Evolutionary conservation across 176 grass and related monocot genomes (phyloP).

Genomic region (Bromus sterilis): DNA sequence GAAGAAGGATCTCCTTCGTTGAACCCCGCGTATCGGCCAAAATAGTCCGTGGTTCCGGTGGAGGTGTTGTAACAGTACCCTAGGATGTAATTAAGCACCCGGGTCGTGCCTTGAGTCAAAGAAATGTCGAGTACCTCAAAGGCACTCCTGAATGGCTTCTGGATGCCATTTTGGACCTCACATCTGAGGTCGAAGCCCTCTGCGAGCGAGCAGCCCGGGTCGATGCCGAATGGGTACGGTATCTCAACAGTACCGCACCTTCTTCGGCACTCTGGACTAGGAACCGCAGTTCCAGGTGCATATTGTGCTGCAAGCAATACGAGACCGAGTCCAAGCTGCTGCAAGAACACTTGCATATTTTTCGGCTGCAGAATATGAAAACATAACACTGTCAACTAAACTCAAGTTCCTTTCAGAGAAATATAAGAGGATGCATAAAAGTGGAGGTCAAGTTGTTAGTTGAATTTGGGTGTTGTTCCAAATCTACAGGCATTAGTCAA

Average conservation of each 20-base stretch:
- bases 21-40: fast-evolving
- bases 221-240: slow-evolving; percentile 42
- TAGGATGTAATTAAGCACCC: not conserved
- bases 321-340: not conserved
- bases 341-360: not conserved
- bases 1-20: not conserved
- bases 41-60: not conserved
- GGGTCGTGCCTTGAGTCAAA: not conserved
- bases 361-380: not conserved
- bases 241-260: slow-evolving; percentile 29
- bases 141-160: not conserved
- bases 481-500: not conserved
- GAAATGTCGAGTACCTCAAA: slow-evolving; percentile 9
- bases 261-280: not conserved
- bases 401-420: not conserved
- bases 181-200: not conserved
- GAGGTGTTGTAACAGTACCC: not conserved
- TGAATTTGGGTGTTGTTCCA: not conserved
- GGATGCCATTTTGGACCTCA: not conserved
- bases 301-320: not conserved
- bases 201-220: not conserved
- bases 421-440: not conserved
- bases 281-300: not conserved
- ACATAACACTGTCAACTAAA: not conserved
- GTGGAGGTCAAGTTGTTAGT: not conserved